A percentile compares a stretch with the other conserved stretches of the same genome.
phyloP scores from a whole-genome alignment of 768 basidiomycete genomes.

The Amyloporia xantha region DNA sequence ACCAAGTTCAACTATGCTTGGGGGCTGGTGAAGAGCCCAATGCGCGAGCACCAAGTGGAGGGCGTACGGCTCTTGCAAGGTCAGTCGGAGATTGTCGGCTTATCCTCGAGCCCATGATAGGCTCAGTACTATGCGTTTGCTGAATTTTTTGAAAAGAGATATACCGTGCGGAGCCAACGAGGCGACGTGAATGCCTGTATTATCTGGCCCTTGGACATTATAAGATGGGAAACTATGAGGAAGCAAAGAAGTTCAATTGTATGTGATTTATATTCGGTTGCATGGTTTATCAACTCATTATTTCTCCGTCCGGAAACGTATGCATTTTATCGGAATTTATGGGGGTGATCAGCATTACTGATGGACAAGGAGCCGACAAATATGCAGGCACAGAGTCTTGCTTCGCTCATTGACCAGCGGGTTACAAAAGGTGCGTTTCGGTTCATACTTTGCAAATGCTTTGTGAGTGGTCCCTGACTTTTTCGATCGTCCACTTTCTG shows the following conservation, averaged over 20 bases:
- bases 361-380: slow-evolving; percentile 91
- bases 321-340: not conserved
- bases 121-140: too few relatives aligned
- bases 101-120: too few relatives aligned
- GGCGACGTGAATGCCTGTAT: slow-evolving; percentile 92
- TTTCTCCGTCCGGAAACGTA: too few relatives aligned
- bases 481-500: not conserved
- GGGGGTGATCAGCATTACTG: slow-evolving; percentile 53
- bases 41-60: slow-evolving; percentile 81
- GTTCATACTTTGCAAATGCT: not conserved
- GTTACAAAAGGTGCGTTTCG: slow-evolving; percentile 64
- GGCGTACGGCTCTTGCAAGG: slow-evolving; percentile 92
- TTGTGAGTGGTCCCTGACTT: not conserved
- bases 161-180: slow-evolving; percentile 78
- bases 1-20: slow-evolving; percentile 98
- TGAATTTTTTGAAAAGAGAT: too few relatives aligned
- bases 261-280: slow-evolving; percentile 27
- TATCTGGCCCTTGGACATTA: slow-evolving; percentile 95
- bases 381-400: slow-evolving; percentile 84
- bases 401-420: slow-evolving; percentile 78
- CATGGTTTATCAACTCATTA: too few relatives aligned
- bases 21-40: slow-evolving; percentile 91
- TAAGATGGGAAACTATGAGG: slow-evolving; percentile 92
- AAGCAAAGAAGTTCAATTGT: slow-evolving; percentile 93
- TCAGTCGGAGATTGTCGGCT: slow-evolving; percentile 20